phyloP scores from a whole-genome alignment of 106 monocot species.

The Dioscorea alata region DNA sequence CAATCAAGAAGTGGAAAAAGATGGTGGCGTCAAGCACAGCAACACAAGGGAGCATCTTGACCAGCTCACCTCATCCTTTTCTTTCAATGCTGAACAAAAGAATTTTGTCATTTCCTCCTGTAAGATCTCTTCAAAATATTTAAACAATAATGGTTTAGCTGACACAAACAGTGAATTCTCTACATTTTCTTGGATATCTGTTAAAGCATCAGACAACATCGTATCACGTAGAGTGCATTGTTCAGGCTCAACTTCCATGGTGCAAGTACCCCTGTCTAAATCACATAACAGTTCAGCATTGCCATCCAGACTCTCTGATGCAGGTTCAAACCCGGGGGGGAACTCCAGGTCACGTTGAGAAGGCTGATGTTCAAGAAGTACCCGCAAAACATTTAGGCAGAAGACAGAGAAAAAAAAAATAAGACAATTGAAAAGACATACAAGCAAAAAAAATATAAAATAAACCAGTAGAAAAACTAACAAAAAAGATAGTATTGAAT shows the following conservation, averaged over 20 bases:
- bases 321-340: constrained; percentile 89
- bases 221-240: not conserved
- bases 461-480: not conserved
- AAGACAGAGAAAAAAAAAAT: not conserved
- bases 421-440: not conserved
- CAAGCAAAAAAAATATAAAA: not conserved
- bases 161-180: constrained; percentile 59
- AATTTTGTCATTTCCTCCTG: constrained; percentile 52
- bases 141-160: constrained; percentile 47
- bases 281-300: not conserved
- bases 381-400: constrained; percentile 14
- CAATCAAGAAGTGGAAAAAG: no score
- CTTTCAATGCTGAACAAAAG: constrained; percentile 28
- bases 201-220: constrained; percentile 6
- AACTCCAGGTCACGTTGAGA: constrained; percentile 43
- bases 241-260: constrained; percentile 2
- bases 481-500: not conserved
- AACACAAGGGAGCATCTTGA: not conserved
- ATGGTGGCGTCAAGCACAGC: no score
- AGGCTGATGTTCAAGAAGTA: constrained; percentile 15
- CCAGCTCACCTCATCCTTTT: constrained; percentile 25
- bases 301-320: constrained; percentile 2
- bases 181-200: constrained; percentile 27
- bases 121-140: constrained; percentile 60
- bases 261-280: constrained; percentile 7